Base-by-base conservation (phyloP, 2,329 filamentous ascomycete genomes). In the Orbilia quercus region DNA sequence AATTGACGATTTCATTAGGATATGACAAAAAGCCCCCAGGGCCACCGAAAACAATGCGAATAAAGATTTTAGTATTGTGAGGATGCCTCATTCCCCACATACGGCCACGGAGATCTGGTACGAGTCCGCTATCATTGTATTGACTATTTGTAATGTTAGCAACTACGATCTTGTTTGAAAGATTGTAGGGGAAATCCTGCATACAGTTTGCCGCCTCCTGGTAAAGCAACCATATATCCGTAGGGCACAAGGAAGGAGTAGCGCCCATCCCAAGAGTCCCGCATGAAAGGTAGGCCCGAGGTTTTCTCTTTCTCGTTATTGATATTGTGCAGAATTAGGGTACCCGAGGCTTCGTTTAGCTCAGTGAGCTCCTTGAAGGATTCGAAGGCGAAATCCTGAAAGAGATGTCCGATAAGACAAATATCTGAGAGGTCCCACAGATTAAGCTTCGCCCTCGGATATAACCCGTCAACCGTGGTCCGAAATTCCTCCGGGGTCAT, bases 11-110 rank as follows among this genome's bases (percentile, higher is more conserved):
- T 1, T 31, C 38, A 31, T 47, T 47, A 34, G 47, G 20, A 20
- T 59, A 59, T 2, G 22, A 23, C 7, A 22, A 14, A 23, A 59
- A 48, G 3, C 40, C 42, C 9, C 7, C 38, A 31, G 23, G 40
- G 14, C 22, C 40, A 7, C 22, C 40, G 34, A 59, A 59, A 45
- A 59, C 55, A 20, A 59, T 48, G 12, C 55, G 18, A 12, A 59
- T 34, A 12, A 31, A 59, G 20, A 59, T 14, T 7, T 16, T 47
- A 22, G 9, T 11, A 16, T 59, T 47, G 7, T 31, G 2, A 3
- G 55, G 55, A n/a, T 59, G 55, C 7, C 11, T 38, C 20, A 59
- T 59, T 20, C 38, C 55, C 55, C 55, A 59, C 4, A 59, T 28
- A 28, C 14, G 22, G 9, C 55, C 55, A 1, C 55, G 38, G 18